Evolutionary conservation across 208 protist species (phyloP), one percentile per base, ranked within the genome.

Genomic region (Herpetomonas tarakana): DNA sequence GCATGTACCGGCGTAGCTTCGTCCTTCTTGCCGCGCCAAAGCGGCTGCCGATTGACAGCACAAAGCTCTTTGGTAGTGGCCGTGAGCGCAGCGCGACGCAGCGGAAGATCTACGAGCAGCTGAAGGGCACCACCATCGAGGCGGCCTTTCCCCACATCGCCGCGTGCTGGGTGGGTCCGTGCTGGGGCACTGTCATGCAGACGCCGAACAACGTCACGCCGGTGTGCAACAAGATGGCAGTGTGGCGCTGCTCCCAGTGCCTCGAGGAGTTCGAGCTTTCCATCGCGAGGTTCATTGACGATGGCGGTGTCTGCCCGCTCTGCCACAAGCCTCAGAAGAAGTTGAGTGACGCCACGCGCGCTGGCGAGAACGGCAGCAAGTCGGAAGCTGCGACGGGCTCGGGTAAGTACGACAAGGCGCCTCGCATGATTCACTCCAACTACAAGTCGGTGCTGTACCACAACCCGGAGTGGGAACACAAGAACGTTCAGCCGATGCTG

Each of bases 401-500:
- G 46, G 62, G 67, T 25, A 47, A 67, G 30, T 91, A 87, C 65
- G 52, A 58, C 21, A 77, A 72, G 52, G 88, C 88, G 0, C 88
- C 88, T 21, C 88, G 88, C 49, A 92, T 92, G 83, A 74, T 89
- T 51, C 88, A 94, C 62, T 76, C 76, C 1, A 94, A 92, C 64
- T 94, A 92, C 70, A 65, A 71, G 21, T 87, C 77, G 59, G 88
- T 94, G 0, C 70, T 94, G 26, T 66, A 79, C 58, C 58, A n/a
- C 21, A 94, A 94, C 60, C 85, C 88, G 0, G 73, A 94, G 71
- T 94, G 88, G 85, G 81, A 89, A 52, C 62, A 72, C 14, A 70
- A 67, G 31, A 95, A 92, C 66, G 80, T 95, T 45, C 82, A 91
- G 65, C 89, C 89, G 1, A 95, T 95, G 89, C 75, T 95, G 22